phyloP scores from a whole-genome alignment of 257 asterid genomes.

The Rhazya stricta region DNA sequence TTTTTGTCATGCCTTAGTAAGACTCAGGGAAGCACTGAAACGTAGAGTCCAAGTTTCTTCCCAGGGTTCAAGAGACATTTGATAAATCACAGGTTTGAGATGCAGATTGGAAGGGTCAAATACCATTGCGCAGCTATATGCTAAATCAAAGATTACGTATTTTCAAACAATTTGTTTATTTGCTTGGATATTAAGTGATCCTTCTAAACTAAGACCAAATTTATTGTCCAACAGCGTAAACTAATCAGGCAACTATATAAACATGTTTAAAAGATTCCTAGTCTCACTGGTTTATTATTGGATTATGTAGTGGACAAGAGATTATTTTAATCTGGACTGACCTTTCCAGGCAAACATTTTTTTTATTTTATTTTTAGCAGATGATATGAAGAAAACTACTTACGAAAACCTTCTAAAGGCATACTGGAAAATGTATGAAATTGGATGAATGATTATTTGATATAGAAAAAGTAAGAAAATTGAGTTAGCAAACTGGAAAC shows the following conservation, averaged over 20 bases:
- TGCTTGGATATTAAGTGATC: background rate
- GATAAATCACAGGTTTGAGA: background rate
- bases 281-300: background rate
- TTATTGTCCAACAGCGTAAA: background rate
- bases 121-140: background rate
- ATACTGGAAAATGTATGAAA: background rate
- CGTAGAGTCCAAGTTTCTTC: background rate
- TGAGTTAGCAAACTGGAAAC: background rate
- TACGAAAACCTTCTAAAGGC: background rate
- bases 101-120: background rate
- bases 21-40: background rate
- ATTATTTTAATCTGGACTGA: background rate
- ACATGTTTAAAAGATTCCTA: background rate
- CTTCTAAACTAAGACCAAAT: background rate
- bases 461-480: background rate
- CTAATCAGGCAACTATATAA: background rate
- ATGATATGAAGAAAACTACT: background rate
- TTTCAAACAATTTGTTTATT: background rate
- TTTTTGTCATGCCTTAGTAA: background rate
- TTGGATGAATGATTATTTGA: background rate
- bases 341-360: background rate
- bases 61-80: background rate
- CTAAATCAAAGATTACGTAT: background rate
- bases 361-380: background rate
- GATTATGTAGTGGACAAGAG: background rate